Conservation (phyloP, 306 rosid species). For the Citrullus colocynthis region DNA sequence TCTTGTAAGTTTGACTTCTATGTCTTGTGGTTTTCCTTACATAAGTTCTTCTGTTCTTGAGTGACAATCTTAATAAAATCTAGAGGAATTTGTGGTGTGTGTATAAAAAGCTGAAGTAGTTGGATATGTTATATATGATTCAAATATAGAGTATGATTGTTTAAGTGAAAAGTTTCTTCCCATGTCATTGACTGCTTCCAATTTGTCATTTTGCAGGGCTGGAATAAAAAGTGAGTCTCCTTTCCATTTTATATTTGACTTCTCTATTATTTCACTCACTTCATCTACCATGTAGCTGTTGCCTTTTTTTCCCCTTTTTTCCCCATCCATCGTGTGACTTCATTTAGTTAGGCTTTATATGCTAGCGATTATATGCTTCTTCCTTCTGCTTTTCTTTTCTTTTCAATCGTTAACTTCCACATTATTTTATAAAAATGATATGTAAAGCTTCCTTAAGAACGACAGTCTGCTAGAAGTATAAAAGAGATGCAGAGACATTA, state of each 20-base stretch:
- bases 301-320: neutral
- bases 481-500: neutral
- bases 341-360: neutral
- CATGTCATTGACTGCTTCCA: neutral
- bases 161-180: neutral
- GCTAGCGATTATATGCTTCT: neutral
- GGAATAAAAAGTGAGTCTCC: slow-evolving; percentile 94
- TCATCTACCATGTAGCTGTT: neutral
- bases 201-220: slow-evolving; percentile 77
- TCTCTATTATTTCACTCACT: neutral
- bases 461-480: neutral
- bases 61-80: neutral
- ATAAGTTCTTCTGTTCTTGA: too few species aligned
- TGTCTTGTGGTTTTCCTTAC: neutral
- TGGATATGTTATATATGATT: neutral
- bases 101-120: neutral
- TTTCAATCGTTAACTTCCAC: neutral
- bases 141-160: neutral
- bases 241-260: slow-evolving; percentile 6
- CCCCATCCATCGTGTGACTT: neutral
- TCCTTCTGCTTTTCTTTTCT: neutral
- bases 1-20: slow-evolving; percentile 51
- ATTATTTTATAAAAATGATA: neutral
- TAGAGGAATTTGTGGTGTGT: neutral
- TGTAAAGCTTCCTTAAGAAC: neutral